Evolutionary conservation across 2,329 filamentous ascomycete species (phyloP).

Genomic region (Neonectria sp.): DNA sequence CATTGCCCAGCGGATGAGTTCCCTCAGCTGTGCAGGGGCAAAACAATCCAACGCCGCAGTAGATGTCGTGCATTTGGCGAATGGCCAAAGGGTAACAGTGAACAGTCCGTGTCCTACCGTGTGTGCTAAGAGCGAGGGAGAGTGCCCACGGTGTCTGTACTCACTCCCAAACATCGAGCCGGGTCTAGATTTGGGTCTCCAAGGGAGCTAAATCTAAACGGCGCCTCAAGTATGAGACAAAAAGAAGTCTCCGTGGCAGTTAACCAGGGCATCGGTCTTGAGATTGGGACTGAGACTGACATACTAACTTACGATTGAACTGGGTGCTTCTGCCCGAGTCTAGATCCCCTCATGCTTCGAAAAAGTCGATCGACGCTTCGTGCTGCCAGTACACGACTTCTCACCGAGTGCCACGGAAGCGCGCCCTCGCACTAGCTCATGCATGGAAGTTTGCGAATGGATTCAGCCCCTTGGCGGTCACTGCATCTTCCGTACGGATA

Average conservation of each 20-base stretch:
- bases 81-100: neutral
- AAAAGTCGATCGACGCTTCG: neutral
- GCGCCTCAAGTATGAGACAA: conserved; percentile 2
- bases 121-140: neutral
- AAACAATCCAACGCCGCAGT: neutral
- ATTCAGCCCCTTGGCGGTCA: neutral
- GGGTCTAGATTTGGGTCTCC: neutral
- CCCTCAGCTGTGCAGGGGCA: neutral
- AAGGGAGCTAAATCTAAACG: neutral
- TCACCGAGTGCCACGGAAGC: conserved; percentile 9
- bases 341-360: neutral
- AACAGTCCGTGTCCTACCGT: neutral
- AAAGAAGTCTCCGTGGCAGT: neutral
- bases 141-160: neutral
- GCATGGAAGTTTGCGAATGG: conserved; percentile 6
- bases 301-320: no score
- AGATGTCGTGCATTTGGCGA: neutral
- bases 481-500: neutral
- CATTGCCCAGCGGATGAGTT: neutral
- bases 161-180: neutral
- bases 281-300: neutral
- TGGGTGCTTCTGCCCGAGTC: neutral
- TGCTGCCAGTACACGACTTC: neutral
- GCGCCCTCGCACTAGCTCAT: neutral
- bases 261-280: neutral